Evolutionary conservation across 805 yeast species (phyloP), one percentile per base, ranked within the genome.

Genomic region (Saturnispora besseyi): DNA sequence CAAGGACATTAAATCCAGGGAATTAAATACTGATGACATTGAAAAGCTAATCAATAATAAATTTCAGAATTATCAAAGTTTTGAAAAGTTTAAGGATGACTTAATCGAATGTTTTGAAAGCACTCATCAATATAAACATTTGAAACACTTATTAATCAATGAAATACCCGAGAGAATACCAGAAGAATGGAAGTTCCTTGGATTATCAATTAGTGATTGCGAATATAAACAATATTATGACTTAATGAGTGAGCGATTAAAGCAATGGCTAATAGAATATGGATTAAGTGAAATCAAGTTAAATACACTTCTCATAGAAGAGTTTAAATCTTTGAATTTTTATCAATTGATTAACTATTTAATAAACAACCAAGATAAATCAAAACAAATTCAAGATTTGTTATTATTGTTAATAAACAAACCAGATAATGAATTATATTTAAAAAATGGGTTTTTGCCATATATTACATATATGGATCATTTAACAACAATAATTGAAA

Each of bases 401-500:
- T 31, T 51, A 12, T 34, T 36, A 9, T 24, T 46, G 13, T 24
- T 53, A 13, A 44, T 48, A 21, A 49, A 51, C 29, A 34, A 32
- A 13, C 24, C 38, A 6, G 45, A 48, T 12, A 9, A 21, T 10
- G 43, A 34, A 11, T 40, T 49, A 12, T 46, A 49, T 36, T 26
- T 44, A 11, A n/a, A 24, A 22, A 26, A 44, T 2, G 53, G 53
- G 18, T 51, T 42, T 44, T 44, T 49, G 15, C 49, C 54, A 12
- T 53, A 51, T 36, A n/a, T 53, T 3, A 53, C 56, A 12, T 53
- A 49, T 24, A 31, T 53, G 30, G 52, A 51, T 18, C 54, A 51
- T 46, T 42, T 53, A 28, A 43, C 42, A 18, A 6, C 21, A 1
- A 33, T 46, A 3, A 51, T 53, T 37, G 49, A 43, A 21, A 30